These are phyloP conservation scores for Aphanomyces euteiches DNA, from an alignment of 352 stramenopile species.

Conservation along the genomic window DNA sequence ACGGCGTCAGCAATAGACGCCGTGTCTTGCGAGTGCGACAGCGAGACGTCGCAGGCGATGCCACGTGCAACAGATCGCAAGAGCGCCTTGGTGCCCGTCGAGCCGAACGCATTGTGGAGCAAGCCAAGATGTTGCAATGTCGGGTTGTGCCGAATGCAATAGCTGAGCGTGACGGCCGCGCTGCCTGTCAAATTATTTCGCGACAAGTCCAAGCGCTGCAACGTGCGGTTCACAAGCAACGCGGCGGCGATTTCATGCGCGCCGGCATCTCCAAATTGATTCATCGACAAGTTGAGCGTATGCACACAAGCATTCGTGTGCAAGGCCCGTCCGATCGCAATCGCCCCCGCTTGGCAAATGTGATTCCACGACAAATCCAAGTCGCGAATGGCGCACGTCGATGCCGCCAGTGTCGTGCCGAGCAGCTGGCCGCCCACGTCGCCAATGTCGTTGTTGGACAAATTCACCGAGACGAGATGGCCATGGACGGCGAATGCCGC, in stretches of 20 bases:
- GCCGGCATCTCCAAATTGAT: conserved; percentile 59
- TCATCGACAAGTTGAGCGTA: conserved; percentile 61
- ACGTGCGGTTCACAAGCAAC: conserved; percentile 45
- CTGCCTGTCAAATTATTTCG: conserved; percentile 55
- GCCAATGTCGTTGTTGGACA: conserved; percentile 67
- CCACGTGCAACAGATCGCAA: conserved; percentile 48
- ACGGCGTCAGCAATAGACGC: conserved; percentile 39
- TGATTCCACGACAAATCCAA: conserved; percentile 71
- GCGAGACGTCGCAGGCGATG: conserved; percentile 50
- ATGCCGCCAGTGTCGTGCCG: conserved; percentile 57
- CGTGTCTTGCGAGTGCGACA: conserved; percentile 53
- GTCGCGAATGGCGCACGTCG: conserved; percentile 45
- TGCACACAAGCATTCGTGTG: conserved; percentile 47
- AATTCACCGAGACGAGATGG: conserved; percentile 48
- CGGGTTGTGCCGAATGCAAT: conserved; percentile 48
- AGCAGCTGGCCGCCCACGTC: conserved; percentile 47
- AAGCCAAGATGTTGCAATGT: conserved; percentile 44
- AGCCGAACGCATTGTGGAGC: conserved; percentile 56
- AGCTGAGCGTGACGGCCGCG: conserved; percentile 56
- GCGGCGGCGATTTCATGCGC: conserved; percentile 55
- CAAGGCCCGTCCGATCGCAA: conserved; percentile 53
- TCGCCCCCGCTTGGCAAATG: conserved; percentile 50
- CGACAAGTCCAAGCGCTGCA: conserved; percentile 51
- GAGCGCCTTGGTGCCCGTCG: conserved; percentile 52
- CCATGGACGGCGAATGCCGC: conserved; percentile 53